Evolutionary conservation across 768 basidiomycete species (phyloP).

Genomic region (Peribolospora kevripleyi): DNA sequence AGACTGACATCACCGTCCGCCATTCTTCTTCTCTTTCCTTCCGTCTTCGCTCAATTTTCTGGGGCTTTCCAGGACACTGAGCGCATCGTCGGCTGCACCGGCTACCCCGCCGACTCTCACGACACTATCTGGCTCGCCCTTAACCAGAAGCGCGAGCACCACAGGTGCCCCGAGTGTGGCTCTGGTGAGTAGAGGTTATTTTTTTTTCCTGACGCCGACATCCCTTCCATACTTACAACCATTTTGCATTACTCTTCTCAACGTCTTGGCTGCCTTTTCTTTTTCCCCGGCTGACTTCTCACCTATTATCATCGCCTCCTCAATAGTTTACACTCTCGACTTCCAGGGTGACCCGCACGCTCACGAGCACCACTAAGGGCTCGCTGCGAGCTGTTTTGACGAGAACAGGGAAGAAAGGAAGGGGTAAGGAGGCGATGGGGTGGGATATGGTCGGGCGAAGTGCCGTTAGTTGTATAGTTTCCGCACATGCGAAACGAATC

Average conservation of each 20-base stretch:
- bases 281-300: neutral
- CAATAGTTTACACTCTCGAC: neutral
- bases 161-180: slow-evolving; percentile 78
- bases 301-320: neutral
- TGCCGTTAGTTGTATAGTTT: too few species aligned
- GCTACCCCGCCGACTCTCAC: slow-evolving; percentile 82
- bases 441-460: too few species aligned
- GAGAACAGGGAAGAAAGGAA: neutral
- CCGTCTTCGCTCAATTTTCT: neutral
- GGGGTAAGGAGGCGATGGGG: too few species aligned
- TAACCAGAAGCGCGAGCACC: slow-evolving; percentile 28
- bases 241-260: too few species aligned
- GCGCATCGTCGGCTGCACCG: slow-evolving; percentile 82
- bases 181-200: slow-evolving; percentile 36
- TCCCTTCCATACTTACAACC: neutral
- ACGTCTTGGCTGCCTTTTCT: neutral
- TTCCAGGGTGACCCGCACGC: slow-evolving; percentile 25
- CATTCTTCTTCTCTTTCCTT: neutral
- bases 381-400: neutral
- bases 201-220: neutral
- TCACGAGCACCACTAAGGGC: slow-evolving; percentile 25
- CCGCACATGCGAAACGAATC: too few species aligned
- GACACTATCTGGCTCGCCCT: slow-evolving; percentile 66
- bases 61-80: slow-evolving; percentile 13
- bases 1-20: neutral